phyloP scores from a whole-genome alignment of 106 monocot species.

The Amphibolis antarctica region DNA sequence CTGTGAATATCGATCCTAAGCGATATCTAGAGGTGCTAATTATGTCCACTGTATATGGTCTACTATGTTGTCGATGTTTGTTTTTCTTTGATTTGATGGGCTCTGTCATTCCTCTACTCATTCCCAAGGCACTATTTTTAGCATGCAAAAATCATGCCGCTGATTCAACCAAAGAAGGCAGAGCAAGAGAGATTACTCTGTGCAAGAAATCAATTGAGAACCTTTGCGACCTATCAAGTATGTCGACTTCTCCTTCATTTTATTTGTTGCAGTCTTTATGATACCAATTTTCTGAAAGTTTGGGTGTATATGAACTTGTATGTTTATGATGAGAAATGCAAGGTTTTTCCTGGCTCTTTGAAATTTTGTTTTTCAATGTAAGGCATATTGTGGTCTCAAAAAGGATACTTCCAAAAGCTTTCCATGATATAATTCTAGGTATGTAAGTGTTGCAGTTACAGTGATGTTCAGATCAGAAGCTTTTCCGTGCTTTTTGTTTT shows the following conservation, averaged over 20 bases:
- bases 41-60: background rate
- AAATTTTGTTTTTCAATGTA: too few relatives aligned
- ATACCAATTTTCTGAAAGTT: too few relatives aligned
- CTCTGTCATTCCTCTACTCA: background rate
- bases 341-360: too few relatives aligned
- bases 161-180: conserved; percentile 12
- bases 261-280: background rate
- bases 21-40: conserved; percentile 74
- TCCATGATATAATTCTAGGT: too few relatives aligned
- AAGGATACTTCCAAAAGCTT: too few relatives aligned
- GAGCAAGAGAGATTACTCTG: conserved; percentile 41
- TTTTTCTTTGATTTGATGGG: background rate
- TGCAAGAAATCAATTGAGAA: conserved; percentile 30
- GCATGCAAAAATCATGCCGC: conserved; percentile 67
- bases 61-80: background rate
- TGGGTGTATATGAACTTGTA: too few relatives aligned
- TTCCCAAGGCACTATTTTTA: conserved; percentile 65
- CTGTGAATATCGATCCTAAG: conserved; percentile 68
- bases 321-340: too few relatives aligned
- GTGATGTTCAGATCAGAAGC: too few relatives aligned
- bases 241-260: background rate
- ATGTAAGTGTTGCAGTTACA: too few relatives aligned
- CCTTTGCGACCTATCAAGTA: conserved; percentile 59
- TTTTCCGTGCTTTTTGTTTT: too few relatives aligned
- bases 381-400: too few relatives aligned